Evolutionary conservation across 768 basidiomycete genomes (phyloP).

Genomic region (Hypholoma sublateritium): DNA sequence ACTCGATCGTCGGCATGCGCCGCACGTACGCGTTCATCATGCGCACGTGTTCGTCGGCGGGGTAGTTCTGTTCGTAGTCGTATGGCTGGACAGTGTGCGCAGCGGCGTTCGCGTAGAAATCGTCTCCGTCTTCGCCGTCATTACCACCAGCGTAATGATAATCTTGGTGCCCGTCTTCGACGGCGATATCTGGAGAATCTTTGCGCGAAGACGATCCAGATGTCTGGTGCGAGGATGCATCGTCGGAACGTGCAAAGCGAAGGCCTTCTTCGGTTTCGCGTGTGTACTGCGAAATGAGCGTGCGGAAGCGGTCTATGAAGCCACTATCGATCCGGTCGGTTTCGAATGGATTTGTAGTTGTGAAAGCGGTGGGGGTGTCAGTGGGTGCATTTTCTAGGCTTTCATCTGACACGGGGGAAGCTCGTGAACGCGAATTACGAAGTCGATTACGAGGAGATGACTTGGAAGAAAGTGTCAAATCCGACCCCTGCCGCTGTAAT

Average conservation of each 20-base stretch:
- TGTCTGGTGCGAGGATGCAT: conserved; percentile 16
- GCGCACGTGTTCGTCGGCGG: conserved; percentile 51
- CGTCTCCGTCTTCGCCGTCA: conserved; percentile 27
- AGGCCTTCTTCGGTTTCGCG: conserved; percentile 55
- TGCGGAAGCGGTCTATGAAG: conserved; percentile 53
- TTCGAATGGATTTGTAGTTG: conserved; percentile 12
- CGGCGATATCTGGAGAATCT: conserved; percentile 10
- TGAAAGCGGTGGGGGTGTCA: conserved; percentile 13
- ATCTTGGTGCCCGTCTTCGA: conserved; percentile 13
- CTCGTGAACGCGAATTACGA: conserved; percentile 19
- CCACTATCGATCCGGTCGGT: conserved; percentile 35
- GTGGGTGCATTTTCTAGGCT: not conserved
- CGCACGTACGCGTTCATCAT: conserved; percentile 65
- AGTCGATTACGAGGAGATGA: conserved; percentile 23
- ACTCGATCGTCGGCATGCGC: conserved; percentile 82
- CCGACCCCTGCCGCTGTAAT: conserved; percentile 16
- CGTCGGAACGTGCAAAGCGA: conserved; percentile 32
- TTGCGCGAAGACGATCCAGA: conserved; percentile 9
- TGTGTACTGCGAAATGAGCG: conserved; percentile 47
- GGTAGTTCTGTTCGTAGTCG: conserved; percentile 34
- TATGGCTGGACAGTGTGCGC: conserved; percentile 27
- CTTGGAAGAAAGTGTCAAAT: conserved; percentile 17
- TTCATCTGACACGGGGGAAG: conserved; percentile 24
- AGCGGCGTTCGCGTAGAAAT: conserved; percentile 22
- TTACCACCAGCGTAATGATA: conserved; percentile 21